Conservation (phyloP, 176 grass and related monocot genomes). For the Oryza rufipogon region DNA sequence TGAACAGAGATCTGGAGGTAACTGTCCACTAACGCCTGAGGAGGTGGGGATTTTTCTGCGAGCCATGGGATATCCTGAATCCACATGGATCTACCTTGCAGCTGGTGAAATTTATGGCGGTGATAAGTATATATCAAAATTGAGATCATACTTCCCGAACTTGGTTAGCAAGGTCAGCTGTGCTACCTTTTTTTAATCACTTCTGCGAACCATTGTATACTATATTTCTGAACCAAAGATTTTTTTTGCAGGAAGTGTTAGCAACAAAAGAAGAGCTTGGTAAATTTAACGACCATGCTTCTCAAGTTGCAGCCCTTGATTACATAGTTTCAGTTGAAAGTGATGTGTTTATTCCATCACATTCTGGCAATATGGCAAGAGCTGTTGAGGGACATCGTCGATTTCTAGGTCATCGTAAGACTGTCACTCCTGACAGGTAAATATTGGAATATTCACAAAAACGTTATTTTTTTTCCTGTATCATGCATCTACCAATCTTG, state of each 20-base stretch:
- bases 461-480: neutral
- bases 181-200: slow-evolving; percentile 13
- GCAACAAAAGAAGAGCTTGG: slow-evolving; percentile 70
- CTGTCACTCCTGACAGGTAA: slow-evolving; percentile 86
- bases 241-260: slow-evolving; percentile 67
- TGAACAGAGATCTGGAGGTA: slow-evolving; percentile 75
- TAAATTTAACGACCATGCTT: slow-evolving; percentile 67
- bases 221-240: slow-evolving; percentile 11
- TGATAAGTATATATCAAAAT: slow-evolving; percentile 76
- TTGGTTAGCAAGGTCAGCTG: slow-evolving; percentile 84
- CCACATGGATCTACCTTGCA: slow-evolving; percentile 92
- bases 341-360: slow-evolving; percentile 86
- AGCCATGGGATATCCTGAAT: slow-evolving; percentile 73
- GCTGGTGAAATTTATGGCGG: slow-evolving; percentile 97
- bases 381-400: slow-evolving; percentile 91
- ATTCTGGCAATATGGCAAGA: slow-evolving; percentile 95
- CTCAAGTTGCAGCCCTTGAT: slow-evolving; percentile 86
- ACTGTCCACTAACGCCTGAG: slow-evolving; percentile 83
- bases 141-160: slow-evolving; percentile 80
- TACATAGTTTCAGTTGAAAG: slow-evolving; percentile 98
- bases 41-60: slow-evolving; percentile 88
- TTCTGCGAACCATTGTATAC: neutral
- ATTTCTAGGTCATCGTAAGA: slow-evolving; percentile 87
- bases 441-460: neutral
- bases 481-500: slow-evolving; percentile 20